These are phyloP conservation scores for Alternaria rosae DNA, from an alignment of 2,329 filamentous ascomycete species.

Conservation along the genomic window DNA sequence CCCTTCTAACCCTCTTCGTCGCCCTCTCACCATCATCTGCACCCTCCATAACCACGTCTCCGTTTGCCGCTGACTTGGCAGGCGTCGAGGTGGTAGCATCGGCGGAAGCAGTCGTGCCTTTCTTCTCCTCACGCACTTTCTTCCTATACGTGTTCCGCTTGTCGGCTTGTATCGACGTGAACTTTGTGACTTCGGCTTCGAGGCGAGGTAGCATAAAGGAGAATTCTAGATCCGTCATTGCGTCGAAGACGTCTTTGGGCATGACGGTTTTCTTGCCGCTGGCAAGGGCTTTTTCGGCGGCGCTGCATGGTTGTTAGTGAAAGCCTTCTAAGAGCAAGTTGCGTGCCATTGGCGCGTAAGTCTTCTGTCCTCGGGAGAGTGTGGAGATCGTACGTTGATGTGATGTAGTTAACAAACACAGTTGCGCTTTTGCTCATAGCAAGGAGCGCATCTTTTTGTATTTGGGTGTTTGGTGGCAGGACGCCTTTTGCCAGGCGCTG, in stretches of 20 bases:
- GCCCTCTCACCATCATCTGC: conserved; percentile 53
- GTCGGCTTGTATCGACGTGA: conserved; percentile 74
- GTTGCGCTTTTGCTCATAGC: conserved; percentile 83
- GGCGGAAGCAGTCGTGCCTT: conserved; percentile 17
- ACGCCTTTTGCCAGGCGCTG: conserved; percentile 81
- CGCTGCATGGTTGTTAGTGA: conserved; percentile 58
- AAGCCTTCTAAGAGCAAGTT: not conserved
- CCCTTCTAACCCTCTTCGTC: conserved; percentile 58
- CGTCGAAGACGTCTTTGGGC: conserved; percentile 77
- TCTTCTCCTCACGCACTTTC: conserved; percentile 72
- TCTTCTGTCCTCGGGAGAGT: not conserved
- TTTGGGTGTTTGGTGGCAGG: conserved; percentile 80
- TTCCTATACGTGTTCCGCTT: conserved; percentile 77
- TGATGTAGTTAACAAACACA: conserved; percentile 83
- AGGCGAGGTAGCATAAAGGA: conserved; percentile 73
- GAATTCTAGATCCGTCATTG: conserved; percentile 79
- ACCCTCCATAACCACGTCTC: conserved; percentile 13
- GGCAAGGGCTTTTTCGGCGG: conserved; percentile 72
- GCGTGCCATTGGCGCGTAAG: not conserved
- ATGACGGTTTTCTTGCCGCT: conserved; percentile 80
- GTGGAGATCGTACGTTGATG: conserved; percentile 67
- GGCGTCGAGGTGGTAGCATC: conserved; percentile 5
- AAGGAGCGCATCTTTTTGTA: conserved; percentile 81
- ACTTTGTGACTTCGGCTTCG: conserved; percentile 79
- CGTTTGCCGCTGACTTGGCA: conserved; percentile 1